Conservation (phyloP, 306 rosid species). For the Pyrus pyrifolia region DNA sequence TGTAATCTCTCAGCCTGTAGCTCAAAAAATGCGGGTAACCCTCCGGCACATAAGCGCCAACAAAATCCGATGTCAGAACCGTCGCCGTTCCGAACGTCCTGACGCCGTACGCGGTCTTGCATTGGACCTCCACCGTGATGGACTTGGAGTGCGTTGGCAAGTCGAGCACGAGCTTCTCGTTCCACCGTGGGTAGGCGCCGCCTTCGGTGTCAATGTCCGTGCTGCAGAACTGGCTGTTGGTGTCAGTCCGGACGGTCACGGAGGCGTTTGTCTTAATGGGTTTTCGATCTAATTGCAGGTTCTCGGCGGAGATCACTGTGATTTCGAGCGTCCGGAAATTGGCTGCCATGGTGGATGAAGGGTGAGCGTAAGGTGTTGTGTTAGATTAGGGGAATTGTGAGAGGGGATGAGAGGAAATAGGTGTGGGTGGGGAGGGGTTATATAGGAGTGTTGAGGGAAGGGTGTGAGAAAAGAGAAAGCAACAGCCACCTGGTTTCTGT, state of each 20-base stretch:
- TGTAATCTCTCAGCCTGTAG: slow-evolving; percentile 57
- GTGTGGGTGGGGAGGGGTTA: no score
- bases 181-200: slow-evolving; percentile 53
- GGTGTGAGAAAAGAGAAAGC: not conserved
- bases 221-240: not conserved
- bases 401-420: no score
- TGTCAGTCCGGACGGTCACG: slow-evolving; percentile 34
- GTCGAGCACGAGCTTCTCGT: slow-evolving; percentile 38
- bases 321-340: slow-evolving; percentile 38
- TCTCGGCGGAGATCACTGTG: slow-evolving; percentile 50
- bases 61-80: slow-evolving; percentile 45
- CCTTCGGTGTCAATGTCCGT: slow-evolving; percentile 34
- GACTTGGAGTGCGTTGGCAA: slow-evolving; percentile 39
- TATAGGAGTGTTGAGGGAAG: not conserved
- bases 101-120: slow-evolving; percentile 26
- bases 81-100: slow-evolving; percentile 36
- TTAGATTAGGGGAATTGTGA: no score
- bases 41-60: slow-evolving; percentile 41
- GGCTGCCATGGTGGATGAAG: not conserved
- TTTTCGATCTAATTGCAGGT: slow-evolving; percentile 31
- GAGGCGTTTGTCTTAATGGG: slow-evolving; percentile 32
- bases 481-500: not conserved
- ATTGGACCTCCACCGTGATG: slow-evolving; percentile 35
- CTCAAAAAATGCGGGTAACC: slow-evolving; percentile 56
- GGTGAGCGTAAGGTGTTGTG: not conserved